phyloP scores from a whole-genome alignment of 768 basidiomycete species.

The Lactarius deliciosus region DNA sequence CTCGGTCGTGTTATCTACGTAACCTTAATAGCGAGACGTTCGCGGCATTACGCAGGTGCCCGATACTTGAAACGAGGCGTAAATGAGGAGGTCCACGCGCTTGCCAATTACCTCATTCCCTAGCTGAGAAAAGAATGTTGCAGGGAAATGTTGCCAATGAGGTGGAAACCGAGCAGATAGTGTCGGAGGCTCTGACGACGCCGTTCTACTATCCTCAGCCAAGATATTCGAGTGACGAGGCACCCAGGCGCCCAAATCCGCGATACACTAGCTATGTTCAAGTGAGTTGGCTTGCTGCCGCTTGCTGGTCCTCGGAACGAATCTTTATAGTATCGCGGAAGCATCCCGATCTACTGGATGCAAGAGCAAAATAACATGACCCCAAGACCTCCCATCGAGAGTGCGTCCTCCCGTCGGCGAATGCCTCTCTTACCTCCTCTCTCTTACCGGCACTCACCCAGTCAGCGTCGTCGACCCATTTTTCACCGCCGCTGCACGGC shows the following conservation, averaged over 20 bases:
- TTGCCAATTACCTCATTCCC: neutral
- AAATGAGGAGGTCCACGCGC: conserved; percentile 74
- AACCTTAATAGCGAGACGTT: conserved; percentile 91
- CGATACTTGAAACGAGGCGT: conserved; percentile 93
- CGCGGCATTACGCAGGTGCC: conserved; percentile 93
- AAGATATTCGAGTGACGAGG: conserved; percentile 36
- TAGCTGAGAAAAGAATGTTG: neutral
- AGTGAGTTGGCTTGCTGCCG: conserved; percentile 39
- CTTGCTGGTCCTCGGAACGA: neutral
- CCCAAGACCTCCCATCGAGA: conserved; percentile 95
- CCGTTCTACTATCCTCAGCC: conserved; percentile 76
- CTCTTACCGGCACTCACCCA: conserved; percentile 34
- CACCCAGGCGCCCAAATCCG: conserved; percentile 58
- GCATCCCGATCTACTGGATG: conserved; percentile 95
- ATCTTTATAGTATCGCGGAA: conserved; percentile 75
- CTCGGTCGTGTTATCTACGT: conserved; percentile 89
- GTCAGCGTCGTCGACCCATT: conserved; percentile 95
- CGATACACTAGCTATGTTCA: conserved; percentile 96
- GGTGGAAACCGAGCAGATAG: conserved; percentile 98
- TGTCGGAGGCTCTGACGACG: conserved; percentile 85
- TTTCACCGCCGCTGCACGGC: conserved; percentile 87
- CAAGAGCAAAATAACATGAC: conserved; percentile 89
- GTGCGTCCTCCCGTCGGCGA: conserved; percentile 45
- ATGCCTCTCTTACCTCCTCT: neutral
- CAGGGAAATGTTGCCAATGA: conserved; percentile 98